Evolutionary conservation across 345 rosid species (phyloP).

Genomic region (Arabidopsis thaliana): DNA sequence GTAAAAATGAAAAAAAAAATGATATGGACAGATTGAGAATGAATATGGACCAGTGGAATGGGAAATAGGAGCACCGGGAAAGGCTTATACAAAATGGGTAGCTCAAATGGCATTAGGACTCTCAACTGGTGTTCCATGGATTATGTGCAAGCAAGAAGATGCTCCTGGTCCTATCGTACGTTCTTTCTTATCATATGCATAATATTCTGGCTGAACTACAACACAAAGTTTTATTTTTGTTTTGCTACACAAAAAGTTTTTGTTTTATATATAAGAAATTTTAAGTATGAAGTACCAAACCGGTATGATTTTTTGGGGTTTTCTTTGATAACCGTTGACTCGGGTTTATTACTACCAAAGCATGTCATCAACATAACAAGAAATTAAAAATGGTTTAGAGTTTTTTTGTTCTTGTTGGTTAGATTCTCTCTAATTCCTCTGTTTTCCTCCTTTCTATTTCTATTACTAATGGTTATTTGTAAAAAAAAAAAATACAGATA

Average conservation of each 20-base stretch:
- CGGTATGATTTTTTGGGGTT: not conserved
- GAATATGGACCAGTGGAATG: conserved; percentile 92
- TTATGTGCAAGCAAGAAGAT: conserved; percentile 99
- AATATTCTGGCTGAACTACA: not conserved
- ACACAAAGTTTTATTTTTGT: not conserved
- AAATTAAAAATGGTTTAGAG: not conserved
- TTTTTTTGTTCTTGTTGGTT: not conserved
- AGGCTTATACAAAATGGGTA: conserved; percentile 82
- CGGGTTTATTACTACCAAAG: not conserved
- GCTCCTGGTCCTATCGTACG: conserved; percentile 90
- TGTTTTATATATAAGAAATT: no score
- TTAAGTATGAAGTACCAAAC: not conserved
- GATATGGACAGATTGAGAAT: conserved; percentile 74
- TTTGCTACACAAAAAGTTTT: not conserved
- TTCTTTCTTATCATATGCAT: not conserved
- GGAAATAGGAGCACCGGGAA: conserved; percentile 81
- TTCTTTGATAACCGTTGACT: not conserved
- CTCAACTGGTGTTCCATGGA: conserved; percentile 93
- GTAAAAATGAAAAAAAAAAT: not conserved
- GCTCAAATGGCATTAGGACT: conserved; percentile 94
- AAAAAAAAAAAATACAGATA: conserved; percentile 50
- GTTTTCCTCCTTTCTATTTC: not conserved
- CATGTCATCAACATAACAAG: not conserved
- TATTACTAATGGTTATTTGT: not conserved
- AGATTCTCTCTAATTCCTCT: conserved; percentile 6